A percentile compares a stretch with the other conserved stretches of the same genome.
phyloP scores from a whole-genome alignment of 352 stramenopile species.

The Globisporangium viniferum region DNA sequence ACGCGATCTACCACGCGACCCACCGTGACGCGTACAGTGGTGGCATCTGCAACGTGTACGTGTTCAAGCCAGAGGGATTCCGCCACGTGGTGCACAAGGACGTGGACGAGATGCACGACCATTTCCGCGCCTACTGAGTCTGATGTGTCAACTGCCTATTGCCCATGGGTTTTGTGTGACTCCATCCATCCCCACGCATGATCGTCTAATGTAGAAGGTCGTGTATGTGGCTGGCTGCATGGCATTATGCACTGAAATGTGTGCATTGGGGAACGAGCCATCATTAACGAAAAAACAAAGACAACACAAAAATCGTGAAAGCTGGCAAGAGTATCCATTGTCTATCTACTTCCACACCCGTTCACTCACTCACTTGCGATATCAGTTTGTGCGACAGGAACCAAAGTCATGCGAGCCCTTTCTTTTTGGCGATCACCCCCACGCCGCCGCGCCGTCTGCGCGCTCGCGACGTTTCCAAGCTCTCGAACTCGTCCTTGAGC shows the following conservation, averaged over 20 bases:
- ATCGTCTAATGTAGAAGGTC: not conserved
- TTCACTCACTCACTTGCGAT: not conserved
- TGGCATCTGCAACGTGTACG: slow-evolving; percentile 95
- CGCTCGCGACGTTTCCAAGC: slow-evolving; percentile 15
- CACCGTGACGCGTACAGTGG: slow-evolving; percentile 99
- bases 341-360: not conserved
- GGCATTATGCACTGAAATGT: not conserved
- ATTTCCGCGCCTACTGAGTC: slow-evolving; percentile 45
- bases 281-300: not conserved
- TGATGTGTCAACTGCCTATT: not conserved
- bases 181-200: not conserved
- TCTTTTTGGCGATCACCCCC: slow-evolving; percentile 10
- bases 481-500: slow-evolving; percentile 23
- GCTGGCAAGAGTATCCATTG: not conserved
- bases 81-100: slow-evolving; percentile 96
- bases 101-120: slow-evolving; percentile 98
- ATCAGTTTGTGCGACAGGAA: not conserved
- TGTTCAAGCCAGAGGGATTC: slow-evolving; percentile 98
- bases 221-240: not conserved
- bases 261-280: not conserved
- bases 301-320: not conserved
- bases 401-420: slow-evolving; percentile 12
- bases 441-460: slow-evolving; percentile 17
- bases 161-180: not conserved
- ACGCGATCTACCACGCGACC: slow-evolving; percentile 99